Percentiles rank a stretch among this genome's conserved stretches.
Conservation (phyloP, 2,329 filamentous ascomycete species). For the Septoria petroselini region DNA sequence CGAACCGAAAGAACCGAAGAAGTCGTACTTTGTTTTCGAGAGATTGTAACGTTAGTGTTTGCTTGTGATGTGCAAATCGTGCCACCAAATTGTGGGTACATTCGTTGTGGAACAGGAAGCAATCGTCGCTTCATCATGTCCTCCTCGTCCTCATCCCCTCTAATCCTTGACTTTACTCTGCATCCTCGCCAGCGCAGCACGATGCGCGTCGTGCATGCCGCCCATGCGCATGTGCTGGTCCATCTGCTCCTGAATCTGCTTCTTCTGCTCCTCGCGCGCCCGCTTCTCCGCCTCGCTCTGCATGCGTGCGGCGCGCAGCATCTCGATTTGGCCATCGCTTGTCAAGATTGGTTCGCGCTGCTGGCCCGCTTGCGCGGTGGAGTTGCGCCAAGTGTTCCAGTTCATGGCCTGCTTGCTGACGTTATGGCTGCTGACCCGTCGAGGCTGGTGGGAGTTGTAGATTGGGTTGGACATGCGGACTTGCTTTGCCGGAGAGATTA, state of each 20-base stretch:
- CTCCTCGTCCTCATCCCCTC: neutral
- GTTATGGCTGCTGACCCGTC: slow-evolving; percentile 47
- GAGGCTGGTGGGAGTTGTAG: slow-evolving; percentile 58
- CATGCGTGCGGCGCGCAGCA: slow-evolving; percentile 60
- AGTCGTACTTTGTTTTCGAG: too few relatives aligned
- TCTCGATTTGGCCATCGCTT: slow-evolving; percentile 38
- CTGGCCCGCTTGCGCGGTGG: slow-evolving; percentile 46
- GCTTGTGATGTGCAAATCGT: too few relatives aligned
- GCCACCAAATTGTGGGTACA: neutral
- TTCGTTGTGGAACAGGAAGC: neutral
- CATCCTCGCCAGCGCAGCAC: slow-evolving; percentile 76
- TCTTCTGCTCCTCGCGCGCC: slow-evolving; percentile 57
- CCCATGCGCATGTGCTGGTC: slow-evolving; percentile 74
- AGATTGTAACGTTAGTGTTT: too few relatives aligned
- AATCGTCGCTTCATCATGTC: slow-evolving; percentile 4
- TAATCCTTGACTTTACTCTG: slow-evolving; percentile 51
- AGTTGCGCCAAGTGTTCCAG: slow-evolving; percentile 56
- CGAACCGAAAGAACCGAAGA: too few relatives aligned
- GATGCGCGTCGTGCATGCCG: slow-evolving; percentile 71
- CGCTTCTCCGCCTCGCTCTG: slow-evolving; percentile 56
- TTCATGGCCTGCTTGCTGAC: slow-evolving; percentile 45
- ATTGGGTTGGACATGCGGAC: slow-evolving; percentile 19
- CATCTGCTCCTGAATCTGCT: slow-evolving; percentile 61
- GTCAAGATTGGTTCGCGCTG: slow-evolving; percentile 27
- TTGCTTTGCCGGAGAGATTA: slow-evolving; percentile 9